phyloP scores from a whole-genome alignment of 306 rosid genomes.

The Trifolium pratense region DNA sequence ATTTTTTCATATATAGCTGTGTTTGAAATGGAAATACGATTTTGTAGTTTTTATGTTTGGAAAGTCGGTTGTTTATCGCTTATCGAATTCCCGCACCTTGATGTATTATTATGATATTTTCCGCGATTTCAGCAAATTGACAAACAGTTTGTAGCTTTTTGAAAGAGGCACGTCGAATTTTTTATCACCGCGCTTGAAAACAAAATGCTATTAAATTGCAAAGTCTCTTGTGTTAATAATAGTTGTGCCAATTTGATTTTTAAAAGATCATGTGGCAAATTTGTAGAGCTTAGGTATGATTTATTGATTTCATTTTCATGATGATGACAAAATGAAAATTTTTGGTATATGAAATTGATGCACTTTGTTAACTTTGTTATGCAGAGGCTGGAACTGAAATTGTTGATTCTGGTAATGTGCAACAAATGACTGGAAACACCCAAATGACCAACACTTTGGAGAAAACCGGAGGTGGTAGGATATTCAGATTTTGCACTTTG shows the following conservation, averaged over 20 bases:
- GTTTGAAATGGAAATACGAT: conserved; percentile 1
- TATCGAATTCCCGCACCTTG: too few relatives aligned
- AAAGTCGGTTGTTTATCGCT: neutral
- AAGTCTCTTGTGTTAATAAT: conserved; percentile 15
- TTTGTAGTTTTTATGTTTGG: neutral
- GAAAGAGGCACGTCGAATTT: neutral
- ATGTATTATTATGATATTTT: too few relatives aligned
- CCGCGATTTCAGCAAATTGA: neutral
- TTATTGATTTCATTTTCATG: conserved; percentile 11
- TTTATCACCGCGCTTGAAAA: neutral
- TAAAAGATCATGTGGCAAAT: neutral
- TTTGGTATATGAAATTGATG: neutral
- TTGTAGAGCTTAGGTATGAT: conserved; percentile 8
- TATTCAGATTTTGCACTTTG: neutral
- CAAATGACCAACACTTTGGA: neutral
- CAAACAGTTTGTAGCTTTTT: neutral
- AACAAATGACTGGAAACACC: conserved; percentile 15
- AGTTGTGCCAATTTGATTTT: conserved; percentile 14
- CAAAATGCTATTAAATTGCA: neutral
- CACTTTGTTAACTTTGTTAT: neutral
- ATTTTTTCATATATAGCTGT: neutral
- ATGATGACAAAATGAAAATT: conserved; percentile 5
- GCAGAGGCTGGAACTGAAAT: neutral
- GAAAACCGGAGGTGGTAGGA: conserved; percentile 35
- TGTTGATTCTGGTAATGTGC: neutral